A percentile compares a stretch with the other conserved stretches of the same genome.
Evolutionary conservation across 345 rosid species (phyloP).

Genomic region (Linum lewisii): DNA sequence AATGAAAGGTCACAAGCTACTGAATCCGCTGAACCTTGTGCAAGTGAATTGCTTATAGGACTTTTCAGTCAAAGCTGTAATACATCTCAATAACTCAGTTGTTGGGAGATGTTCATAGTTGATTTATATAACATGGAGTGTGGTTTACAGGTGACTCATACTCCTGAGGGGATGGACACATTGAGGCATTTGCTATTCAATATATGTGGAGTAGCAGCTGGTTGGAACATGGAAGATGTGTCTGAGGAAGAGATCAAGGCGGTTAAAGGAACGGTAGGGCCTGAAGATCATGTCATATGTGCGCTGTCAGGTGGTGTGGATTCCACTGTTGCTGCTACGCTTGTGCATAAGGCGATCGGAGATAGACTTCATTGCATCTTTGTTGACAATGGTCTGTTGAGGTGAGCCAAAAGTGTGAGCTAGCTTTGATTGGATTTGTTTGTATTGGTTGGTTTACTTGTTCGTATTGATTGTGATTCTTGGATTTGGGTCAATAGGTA

Average conservation of each 20-base stretch:
- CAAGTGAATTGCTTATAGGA: too few species aligned
- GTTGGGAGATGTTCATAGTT: neutral
- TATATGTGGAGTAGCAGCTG: conserved; percentile 64
- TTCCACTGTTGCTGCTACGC: conserved; percentile 96
- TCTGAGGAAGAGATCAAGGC: conserved; percentile 82
- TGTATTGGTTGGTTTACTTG: conserved; percentile 3
- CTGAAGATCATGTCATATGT: conserved; percentile 86
- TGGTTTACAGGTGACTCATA: conserved; percentile 68
- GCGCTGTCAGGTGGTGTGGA: conserved; percentile 97
- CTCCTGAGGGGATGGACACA: conserved; percentile 91
- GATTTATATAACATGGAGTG: neutral
- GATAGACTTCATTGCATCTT: conserved; percentile 92
- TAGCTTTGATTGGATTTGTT: neutral
- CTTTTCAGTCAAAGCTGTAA: too few species aligned
- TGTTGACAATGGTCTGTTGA: conserved; percentile 86
- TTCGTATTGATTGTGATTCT: neutral
- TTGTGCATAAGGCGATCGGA: conserved; percentile 93
- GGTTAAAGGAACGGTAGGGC: conserved; percentile 50
- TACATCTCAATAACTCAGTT: too few species aligned
- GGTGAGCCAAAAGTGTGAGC: conserved; percentile 30
- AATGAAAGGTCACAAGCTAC: too few species aligned
- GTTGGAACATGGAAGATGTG: conserved; percentile 88
- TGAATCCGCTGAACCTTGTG: too few species aligned
- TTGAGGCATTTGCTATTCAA: conserved; percentile 60
- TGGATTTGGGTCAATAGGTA: conserved; percentile 32